Evolutionary conservation across 1,284 basidiomycete genomes (phyloP), one percentile per base, ranked within the genome.

Genomic region (Tylopilus sp.): DNA sequence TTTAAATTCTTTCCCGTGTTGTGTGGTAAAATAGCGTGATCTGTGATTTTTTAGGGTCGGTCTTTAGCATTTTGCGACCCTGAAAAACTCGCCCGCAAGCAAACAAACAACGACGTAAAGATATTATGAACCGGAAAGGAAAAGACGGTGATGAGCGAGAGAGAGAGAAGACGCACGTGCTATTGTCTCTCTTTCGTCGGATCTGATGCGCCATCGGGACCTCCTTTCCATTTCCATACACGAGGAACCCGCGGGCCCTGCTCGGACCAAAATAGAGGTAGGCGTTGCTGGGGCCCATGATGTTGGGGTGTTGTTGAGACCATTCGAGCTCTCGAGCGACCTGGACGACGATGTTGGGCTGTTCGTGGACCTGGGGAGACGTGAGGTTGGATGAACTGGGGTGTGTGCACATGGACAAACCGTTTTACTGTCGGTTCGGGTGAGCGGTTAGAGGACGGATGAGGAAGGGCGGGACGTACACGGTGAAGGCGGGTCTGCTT

Each of bases 211-310:
- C 61, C 84, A 88, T 87, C 5, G 75, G 71, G 30, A 75, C 66
- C 26, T 74, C 73, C 20, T 71, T 69, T 52, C 77, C 79, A 55
- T 83, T 85, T 6, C 85, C 86, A 54, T 86, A 88, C 34, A 78
- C 75, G 35, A 88, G 66, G 58, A 80, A 80, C 7, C 86, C 85
- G 5, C 77, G 76, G 3, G 73, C 61, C 43, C 72, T 75, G 41
- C 71, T 71, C 7, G 85, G 84, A 0, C 85, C 86, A 53, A 88
- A 81, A 62, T 85, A 88, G 51, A 87, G 77, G 61, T 76, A 85
- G 7, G 85, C 79, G 40, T 77, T 82, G 51, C 74, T 76, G 14
- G 86, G 85, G 12, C 86, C 86, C 78, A 85, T 80, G 55, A 87
- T 80, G 44, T 71, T 72, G 18, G 78, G 75, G 59, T 85, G 79